Evolutionary conservation across 2,329 filamentous ascomycete genomes (phyloP), one percentile per base, ranked within the genome.

Genomic region (Myriosclerotinia curreyana): DNA sequence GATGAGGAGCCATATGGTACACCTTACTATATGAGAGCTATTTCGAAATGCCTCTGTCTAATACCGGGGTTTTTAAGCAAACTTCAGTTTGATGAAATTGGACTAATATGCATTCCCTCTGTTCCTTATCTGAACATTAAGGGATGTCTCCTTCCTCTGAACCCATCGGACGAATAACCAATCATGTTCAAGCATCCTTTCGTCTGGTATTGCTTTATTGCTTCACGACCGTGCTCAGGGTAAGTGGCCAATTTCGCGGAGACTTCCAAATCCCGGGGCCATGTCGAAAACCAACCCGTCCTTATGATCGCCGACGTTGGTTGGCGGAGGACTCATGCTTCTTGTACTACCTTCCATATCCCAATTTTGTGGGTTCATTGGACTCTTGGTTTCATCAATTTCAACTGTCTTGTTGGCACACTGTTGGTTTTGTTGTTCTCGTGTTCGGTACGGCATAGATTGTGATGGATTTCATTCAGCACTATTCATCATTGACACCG

Each of bases 221-320:
- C 31, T 60, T 51, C 28, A 31, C 28, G 28, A 31, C 28, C 28
- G 28, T 17, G 36, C 36, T 38, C 12, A 60, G 14, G 40, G 36
- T 53, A 42, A 52, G 48, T 53, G 44, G 59, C 48, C 22, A 61
- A 61, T 61, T 52, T 61, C 59, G 59, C 22, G 34, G 22, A 44
- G 49, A 46, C 54, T 42, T 42, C 5, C 5, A 31, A 31, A 31
- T 31, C 28, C n/a, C n/a, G n/a, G n/a, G n/a, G n/a, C n/a, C 28
- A 31, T 28, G 28, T 51, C 28, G n/a, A 25, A 53, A 38, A 38
- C 34, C 51, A 36, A 38, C 31, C 51, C 51, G 51, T 54, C 36
- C 4, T 40, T 28, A 38, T 56, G 25, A 56, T 56, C 53, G 38
- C 38, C 53, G 53, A 44, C 40, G 38, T 42, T 42, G 12, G 38